Evolutionary conservation across 2,329 filamentous ascomycete genomes (phyloP), one percentile per base, ranked within the genome.

Genomic region (Arthrinium phaeospermum): DNA sequence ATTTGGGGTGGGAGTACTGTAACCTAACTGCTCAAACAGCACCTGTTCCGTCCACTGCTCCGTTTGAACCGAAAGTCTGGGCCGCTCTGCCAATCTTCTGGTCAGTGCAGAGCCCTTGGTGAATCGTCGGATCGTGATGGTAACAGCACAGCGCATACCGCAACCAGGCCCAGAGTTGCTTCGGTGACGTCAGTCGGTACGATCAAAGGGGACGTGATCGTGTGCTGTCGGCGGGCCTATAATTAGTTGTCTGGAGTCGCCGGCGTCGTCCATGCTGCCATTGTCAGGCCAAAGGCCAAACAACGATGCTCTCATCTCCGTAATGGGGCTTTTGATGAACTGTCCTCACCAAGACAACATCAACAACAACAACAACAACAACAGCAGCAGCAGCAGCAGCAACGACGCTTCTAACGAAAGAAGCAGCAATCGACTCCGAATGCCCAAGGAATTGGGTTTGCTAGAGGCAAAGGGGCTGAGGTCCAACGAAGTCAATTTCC

Each of bases 61-160:
- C 57, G 57, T 64, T 41, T 41, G 57, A 41, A 41, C 57, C 57
- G 57, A 64, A 5, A 41, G 41, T 41, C 57, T 34, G 57, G 57
- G 57, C 53, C 53, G 53, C 53, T 13, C 37, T n/a, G 53, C 37
- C 30, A 41, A 19, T 61, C 27, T 51, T 51, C 49, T 51, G 49
- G 49, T 27, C 49, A 51, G 49, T 51, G 49, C 49, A 27, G 49
- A 14, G 49, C n/a, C 49, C 22, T 37, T 37, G 57, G 30, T 64
- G 16, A 8, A 24, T n/a, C 19, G 57, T 41, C 57, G 41, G 57
- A 61, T 61, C 53, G 53, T 30, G 51, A 57, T 57, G 27, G 27
- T 22, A 57, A 30, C 27, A 34, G 51, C 7, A 57, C 51, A 57
- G 51, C 51, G 6, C 51, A 34, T 49, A 22, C 22, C 46, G n/a